These are phyloP conservation scores for Hymenoscyphus linearis DNA, from an alignment of 2,329 filamentous ascomycete genomes.

Conservation along the genomic window DNA sequence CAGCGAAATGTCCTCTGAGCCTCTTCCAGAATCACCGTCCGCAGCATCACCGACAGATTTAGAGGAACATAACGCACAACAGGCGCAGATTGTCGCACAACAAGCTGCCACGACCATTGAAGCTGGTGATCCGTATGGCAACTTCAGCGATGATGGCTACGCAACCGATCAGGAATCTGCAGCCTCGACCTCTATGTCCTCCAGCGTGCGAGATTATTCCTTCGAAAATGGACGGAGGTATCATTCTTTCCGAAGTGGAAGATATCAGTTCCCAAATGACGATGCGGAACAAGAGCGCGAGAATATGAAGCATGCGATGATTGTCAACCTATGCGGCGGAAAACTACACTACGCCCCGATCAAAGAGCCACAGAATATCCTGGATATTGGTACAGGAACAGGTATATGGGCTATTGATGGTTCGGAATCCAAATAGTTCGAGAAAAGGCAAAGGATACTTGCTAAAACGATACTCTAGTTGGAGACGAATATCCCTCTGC, in stretches of 20 bases:
- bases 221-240: slow-evolving; percentile 54
- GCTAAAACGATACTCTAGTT: slow-evolving; percentile 36
- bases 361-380: slow-evolving; percentile 41
- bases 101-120: slow-evolving; percentile 10
- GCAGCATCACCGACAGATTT: not conserved
- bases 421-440: slow-evolving; percentile 6
- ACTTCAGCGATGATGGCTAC: slow-evolving; percentile 4
- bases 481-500: slow-evolving; percentile 40
- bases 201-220: slow-evolving; percentile 43
- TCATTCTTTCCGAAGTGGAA: slow-evolving; percentile 46
- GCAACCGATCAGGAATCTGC: slow-evolving; percentile 7
- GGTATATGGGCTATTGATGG: slow-evolving; percentile 53
- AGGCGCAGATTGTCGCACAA: slow-evolving; percentile 5
- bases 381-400: slow-evolving; percentile 53
- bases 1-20: not conserved
- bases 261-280: slow-evolving; percentile 53
- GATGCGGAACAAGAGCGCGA: slow-evolving; percentile 52
- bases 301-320: slow-evolving; percentile 39
- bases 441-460: not conserved
- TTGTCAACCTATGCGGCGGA: slow-evolving; percentile 17
- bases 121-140: not conserved
- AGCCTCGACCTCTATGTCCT: slow-evolving; percentile 15
- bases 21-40: not conserved
- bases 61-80: not conserved
- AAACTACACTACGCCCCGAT: slow-evolving; percentile 46